Conservation (phyloP, 306 rosid species). For the Lupinus albus region DNA sequence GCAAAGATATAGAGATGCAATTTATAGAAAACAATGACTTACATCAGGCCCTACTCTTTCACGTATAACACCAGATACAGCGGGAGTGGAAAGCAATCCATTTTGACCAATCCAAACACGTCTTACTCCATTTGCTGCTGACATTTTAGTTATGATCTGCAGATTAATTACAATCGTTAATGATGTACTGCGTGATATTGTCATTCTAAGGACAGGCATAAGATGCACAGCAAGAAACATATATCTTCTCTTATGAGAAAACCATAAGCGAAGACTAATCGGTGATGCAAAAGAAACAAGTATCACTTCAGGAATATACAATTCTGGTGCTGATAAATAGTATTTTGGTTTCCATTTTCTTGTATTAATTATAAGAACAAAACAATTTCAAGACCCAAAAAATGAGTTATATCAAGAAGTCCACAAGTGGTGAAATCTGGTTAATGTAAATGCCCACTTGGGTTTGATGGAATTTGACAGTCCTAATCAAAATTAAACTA, state of each 20-base stretch:
- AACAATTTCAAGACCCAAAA: too few relatives aligned
- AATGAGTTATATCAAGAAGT: background rate
- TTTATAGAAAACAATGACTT: constrained; percentile 44
- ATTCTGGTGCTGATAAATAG: constrained; percentile 17
- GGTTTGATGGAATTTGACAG: constrained; percentile 7
- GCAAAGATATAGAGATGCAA: background rate
- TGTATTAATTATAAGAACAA: constrained; percentile 6
- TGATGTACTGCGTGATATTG: constrained; percentile 12
- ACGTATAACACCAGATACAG: constrained; percentile 93
- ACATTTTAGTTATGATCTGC: constrained; percentile 87
- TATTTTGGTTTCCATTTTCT: constrained; percentile 16
- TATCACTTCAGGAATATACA: background rate
- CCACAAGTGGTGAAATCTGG: background rate
- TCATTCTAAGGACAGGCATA: constrained; percentile 22
- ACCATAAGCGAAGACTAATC: background rate
- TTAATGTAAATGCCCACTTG: constrained; percentile 7
- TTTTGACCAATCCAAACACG: constrained; percentile 94
- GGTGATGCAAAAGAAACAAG: constrained; percentile 6
- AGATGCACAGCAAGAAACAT: background rate
- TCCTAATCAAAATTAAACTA: constrained; percentile 31
- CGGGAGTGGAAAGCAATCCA: constrained; percentile 98
- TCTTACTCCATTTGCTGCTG: constrained; percentile 94
- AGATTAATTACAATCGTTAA: constrained; percentile 30
- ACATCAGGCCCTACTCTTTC: constrained; percentile 92
- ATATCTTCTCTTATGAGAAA: constrained; percentile 20